Evolutionary conservation across 2,329 filamentous ascomycete species (phyloP), one percentile per base, ranked within the genome.

Genomic region (Fusarium sp.): DNA sequence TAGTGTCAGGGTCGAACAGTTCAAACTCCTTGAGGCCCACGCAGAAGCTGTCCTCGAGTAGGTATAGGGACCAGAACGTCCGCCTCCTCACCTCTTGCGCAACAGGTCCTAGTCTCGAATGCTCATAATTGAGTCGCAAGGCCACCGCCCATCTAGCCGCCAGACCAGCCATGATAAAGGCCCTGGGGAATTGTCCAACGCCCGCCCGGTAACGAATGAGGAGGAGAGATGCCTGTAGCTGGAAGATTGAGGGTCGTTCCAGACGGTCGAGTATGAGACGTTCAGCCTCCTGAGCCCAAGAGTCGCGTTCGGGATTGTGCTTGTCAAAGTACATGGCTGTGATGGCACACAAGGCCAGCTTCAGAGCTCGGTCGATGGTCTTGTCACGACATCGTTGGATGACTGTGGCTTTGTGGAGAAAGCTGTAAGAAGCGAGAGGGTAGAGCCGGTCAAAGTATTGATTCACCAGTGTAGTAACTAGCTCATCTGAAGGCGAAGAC

Each of bases 121-220:
- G 73, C 30, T 76, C 74, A 8, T 76, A 76, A 37, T 76, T 76
- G 34, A 76, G 74, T 2, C 74, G 69, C n/a, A 76, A 36, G 27
- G 74, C 72, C n/a, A 72, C 71, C 9, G 72, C 72, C 74, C 74
- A 76, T 4, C 74, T 61, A 11, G 71, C 74, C 2, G 69, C 69
- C 6, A 76, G 72, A 0, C 74, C 74, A 6, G 74, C 74, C 73
- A 76, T 75, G 23, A 76, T 76, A 43, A 76, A 76, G 1, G 74
- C 74, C 8, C 73, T 67, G 0, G 74, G 69, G 10, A 76, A 76
- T 15, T 76, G 71, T 15, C 74, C 74, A 2, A 76, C 71, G 1
- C 64, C 74, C 1, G 74, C 73, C 13, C 73, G 52, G 10, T 76
- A 76, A n/a, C 73, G 69, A 8, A 76, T 76, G 2, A 76, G 59